Evolutionary conservation across 2,329 filamentous ascomycete species (phyloP).

Genomic region (Juglanconis sp.): DNA sequence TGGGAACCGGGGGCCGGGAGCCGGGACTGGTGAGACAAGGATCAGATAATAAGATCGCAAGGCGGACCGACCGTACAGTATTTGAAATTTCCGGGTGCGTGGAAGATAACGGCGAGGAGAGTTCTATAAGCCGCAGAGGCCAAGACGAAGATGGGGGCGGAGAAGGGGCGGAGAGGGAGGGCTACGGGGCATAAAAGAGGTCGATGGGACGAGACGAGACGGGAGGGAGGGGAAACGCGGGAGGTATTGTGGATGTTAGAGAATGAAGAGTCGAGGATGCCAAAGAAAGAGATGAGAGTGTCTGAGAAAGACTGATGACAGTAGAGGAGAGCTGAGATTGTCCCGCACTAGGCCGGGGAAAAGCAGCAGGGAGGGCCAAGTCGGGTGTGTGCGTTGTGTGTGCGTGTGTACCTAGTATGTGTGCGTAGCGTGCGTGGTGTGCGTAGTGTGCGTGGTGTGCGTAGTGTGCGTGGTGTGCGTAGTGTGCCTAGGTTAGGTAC

Average conservation of each 20-base stretch:
- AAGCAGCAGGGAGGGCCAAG: too few species aligned
- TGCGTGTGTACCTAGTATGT: too few species aligned
- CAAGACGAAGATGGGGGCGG: neutral
- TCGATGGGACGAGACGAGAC: neutral
- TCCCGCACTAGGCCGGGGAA: too few species aligned
- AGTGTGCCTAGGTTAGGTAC: too few species aligned
- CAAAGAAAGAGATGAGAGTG: neutral
- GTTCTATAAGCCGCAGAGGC: neutral
- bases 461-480: too few species aligned
- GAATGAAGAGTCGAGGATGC: neutral
- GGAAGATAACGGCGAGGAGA: neutral
- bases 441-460: too few species aligned
- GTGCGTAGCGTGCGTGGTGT: too few species aligned
- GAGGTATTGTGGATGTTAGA: neutral
- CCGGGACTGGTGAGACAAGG: neutral
- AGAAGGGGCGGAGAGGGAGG: neutral
- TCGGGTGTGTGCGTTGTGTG: too few species aligned
- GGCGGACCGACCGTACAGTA: too few species aligned
- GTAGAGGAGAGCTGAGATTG: neutral
- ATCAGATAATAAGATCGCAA: neutral
- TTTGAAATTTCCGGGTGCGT: slow-evolving; percentile 3
- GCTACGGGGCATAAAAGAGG: neutral
- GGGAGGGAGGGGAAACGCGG: neutral
- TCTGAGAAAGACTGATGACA: neutral
- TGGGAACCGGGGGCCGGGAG: neutral